A percentile compares a stretch with the other conserved stretches of the same genome.
Evolutionary conservation across 2,329 filamentous ascomycete genomes (phyloP).

Genomic region (Laburnicola sp.): DNA sequence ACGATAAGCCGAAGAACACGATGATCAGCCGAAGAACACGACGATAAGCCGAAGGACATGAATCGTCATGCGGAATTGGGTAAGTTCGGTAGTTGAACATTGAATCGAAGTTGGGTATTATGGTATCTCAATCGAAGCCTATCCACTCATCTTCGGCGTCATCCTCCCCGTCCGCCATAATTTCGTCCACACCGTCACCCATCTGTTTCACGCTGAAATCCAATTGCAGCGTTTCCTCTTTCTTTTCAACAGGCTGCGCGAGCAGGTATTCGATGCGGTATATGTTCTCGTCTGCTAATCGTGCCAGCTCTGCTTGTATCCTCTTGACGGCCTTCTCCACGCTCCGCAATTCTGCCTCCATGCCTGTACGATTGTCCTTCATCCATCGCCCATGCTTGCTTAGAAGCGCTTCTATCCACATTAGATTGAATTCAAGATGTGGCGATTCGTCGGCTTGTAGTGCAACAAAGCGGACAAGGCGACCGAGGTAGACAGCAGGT

Average conservation of each 20-base stretch:
- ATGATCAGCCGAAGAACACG: too few relatives aligned
- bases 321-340: slow-evolving; percentile 78
- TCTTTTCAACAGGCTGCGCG: slow-evolving; percentile 51
- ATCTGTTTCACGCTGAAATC: slow-evolving; percentile 39
- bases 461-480: slow-evolving; percentile 84
- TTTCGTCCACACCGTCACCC: slow-evolving; percentile 41
- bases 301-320: slow-evolving; percentile 80
- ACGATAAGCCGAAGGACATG: not conserved
- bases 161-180: slow-evolving; percentile 40
- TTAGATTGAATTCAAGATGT: slow-evolving; percentile 90
- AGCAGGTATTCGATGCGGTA: slow-evolving; percentile 87
- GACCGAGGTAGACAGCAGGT: slow-evolving; percentile 82
- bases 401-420: slow-evolving; percentile 84
- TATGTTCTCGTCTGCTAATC: slow-evolving; percentile 82
- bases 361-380: slow-evolving; percentile 74
- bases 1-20: too few relatives aligned
- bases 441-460: slow-evolving; percentile 86
- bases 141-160: slow-evolving; percentile 56
- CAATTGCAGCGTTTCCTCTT: slow-evolving; percentile 26
- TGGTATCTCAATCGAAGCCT: slow-evolving; percentile 50
- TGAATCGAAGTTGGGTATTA: not conserved
- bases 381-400: slow-evolving; percentile 84
- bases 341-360: slow-evolving; percentile 81
- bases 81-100: not conserved
- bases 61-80: slow-evolving; percentile 1